A percentile compares a stretch with the other conserved stretches of the same genome.
Conservation (phyloP, 2,329 filamentous ascomycete genomes). For the Verticillium dahliae region DNA sequence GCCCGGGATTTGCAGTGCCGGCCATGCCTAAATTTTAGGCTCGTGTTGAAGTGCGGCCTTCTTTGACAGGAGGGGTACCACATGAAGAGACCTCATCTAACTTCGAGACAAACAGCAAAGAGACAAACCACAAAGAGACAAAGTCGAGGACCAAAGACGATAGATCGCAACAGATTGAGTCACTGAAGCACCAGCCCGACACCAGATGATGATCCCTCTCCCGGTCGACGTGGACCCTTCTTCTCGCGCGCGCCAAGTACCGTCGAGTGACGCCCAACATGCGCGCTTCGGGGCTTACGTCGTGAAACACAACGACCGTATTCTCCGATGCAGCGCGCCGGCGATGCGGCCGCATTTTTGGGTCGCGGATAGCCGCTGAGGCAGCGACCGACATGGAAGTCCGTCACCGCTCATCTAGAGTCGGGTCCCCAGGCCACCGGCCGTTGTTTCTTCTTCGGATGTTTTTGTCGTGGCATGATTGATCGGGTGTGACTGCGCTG, state of each 20-base stretch:
- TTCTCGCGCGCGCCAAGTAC: neutral
- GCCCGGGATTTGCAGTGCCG: neutral
- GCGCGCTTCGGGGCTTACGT: neutral
- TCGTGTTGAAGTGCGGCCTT: neutral
- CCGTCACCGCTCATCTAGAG: neutral
- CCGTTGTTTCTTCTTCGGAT: neutral
- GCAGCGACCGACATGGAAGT: neutral
- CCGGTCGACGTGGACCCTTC: neutral
- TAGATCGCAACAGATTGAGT: neutral
- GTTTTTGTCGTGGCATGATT: neutral
- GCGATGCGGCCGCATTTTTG: neutral
- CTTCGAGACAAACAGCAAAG: neutral
- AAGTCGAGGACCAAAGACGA: neutral
- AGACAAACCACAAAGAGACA: neutral
- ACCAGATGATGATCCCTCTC: neutral
- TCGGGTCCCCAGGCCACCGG: neutral
- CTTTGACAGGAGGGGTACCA: neutral
- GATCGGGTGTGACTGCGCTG: neutral
- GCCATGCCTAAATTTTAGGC: neutral
- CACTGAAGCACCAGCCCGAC: neutral
- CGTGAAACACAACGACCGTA: neutral
- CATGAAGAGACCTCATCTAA: neutral
- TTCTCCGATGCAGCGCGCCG: neutral
- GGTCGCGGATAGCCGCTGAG: neutral
- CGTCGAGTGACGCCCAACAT: neutral